Percentiles rank a stretch among this genome's conserved stretches.
These are phyloP conservation scores for Arachnomyces sp. DNA, from an alignment of 2,329 filamentous ascomycete species.

Conservation along the genomic window DNA sequence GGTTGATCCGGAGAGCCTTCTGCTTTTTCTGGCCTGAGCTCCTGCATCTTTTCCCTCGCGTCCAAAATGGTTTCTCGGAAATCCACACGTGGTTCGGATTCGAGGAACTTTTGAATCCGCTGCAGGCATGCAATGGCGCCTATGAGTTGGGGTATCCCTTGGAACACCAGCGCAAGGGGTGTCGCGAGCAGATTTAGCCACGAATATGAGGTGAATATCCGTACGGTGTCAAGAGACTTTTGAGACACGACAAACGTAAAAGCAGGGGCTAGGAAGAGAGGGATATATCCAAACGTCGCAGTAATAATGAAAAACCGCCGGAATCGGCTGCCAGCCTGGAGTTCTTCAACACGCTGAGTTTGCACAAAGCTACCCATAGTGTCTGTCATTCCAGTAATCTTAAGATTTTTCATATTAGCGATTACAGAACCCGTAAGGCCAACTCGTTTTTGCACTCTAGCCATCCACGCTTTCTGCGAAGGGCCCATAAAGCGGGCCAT, in stretches of 20 bases:
- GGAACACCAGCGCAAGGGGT: constrained; percentile 15
- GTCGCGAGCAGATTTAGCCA: constrained; percentile 15
- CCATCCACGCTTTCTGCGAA: constrained; percentile 18
- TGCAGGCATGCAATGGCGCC: constrained; percentile 16
- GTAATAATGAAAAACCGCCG: constrained; percentile 14
- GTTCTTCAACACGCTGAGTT: constrained; percentile 26
- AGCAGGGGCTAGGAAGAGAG: constrained; percentile 6
- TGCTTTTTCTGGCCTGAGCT: constrained; percentile 1
- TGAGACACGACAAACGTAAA: constrained; percentile 3
- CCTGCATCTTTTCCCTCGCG: neutral
- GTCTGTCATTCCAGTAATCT: constrained; percentile 30
- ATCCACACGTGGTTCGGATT: constrained; percentile 13
- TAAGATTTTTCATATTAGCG: constrained; percentile 32
- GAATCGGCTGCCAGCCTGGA: constrained; percentile 22
- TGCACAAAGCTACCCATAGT: constrained; percentile 25
- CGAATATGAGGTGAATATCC: constrained; percentile 21
- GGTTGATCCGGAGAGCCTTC: neutral
- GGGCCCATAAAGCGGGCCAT: constrained; percentile 18
- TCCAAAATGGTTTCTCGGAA: constrained; percentile 8
- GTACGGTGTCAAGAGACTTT: constrained; percentile 9
- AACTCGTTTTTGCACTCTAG: constrained; percentile 19
- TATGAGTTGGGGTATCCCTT: constrained; percentile 13
- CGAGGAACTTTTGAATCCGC: constrained; percentile 18
- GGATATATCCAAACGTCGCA: constrained; percentile 12
- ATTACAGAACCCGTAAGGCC: constrained; percentile 24